phyloP scores from a whole-genome alignment of 495 filamentous ascomycete genomes.

The Cladorrhinum samala region DNA sequence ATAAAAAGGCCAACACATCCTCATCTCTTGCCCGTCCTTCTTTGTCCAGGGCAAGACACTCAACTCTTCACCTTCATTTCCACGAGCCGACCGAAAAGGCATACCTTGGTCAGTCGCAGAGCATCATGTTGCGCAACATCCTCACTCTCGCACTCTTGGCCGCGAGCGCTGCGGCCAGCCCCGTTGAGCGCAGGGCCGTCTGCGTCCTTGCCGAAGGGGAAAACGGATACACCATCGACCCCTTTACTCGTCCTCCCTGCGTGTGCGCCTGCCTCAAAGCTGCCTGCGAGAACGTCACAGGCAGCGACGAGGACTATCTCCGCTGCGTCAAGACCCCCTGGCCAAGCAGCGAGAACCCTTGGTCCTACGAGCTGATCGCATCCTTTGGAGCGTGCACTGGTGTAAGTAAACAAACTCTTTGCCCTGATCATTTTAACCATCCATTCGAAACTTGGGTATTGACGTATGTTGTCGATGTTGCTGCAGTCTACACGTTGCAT shows the following conservation, averaged over 20 bases:
- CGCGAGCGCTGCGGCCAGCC: not conserved
- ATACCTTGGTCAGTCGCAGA: not conserved
- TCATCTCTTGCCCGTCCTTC: too few species aligned
- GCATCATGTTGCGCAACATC: not conserved
- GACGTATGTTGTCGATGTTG: not conserved
- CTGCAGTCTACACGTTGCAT: not conserved
- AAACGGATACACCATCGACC: not conserved
- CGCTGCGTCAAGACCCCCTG: not conserved
- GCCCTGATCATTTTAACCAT: not conserved
- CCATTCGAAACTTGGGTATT: not conserved
- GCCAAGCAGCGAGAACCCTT: not conserved
- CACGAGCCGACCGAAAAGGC: too few species aligned
- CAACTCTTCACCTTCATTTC: too few species aligned
- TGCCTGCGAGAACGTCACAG: not conserved
- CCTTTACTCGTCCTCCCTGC: conserved; percentile 1
- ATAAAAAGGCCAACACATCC: too few species aligned
- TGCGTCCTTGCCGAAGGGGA: not conserved
- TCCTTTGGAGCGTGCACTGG: not conserved
- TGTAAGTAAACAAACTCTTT: too few species aligned
- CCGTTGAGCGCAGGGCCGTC: too few species aligned
- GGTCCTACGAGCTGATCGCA: not conserved
- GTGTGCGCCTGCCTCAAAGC: not conserved
- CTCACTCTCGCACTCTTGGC: not conserved
- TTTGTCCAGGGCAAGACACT: too few species aligned
- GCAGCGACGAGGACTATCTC: not conserved